Evolutionary conservation across 176 grass and related monocot genomes (phyloP).

Genomic region (Stipa capillata): DNA sequence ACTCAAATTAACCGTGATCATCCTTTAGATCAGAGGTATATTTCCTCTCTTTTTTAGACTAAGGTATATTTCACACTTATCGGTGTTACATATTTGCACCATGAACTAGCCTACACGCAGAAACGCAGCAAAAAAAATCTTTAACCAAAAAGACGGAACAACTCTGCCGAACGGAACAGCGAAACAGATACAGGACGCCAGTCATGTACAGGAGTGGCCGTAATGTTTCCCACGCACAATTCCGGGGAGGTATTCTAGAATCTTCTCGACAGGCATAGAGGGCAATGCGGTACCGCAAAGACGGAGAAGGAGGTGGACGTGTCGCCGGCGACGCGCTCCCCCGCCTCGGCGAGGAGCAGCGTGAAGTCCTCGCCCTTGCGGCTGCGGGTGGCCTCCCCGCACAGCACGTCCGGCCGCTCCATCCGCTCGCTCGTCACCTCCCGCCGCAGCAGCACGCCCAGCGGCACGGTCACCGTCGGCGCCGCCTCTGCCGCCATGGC

Average conservation of each 20-base stretch:
- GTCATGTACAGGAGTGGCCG: neutral
- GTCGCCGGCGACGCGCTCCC: conserved; percentile 60
- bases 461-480: conserved; percentile 46
- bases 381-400: conserved; percentile 65
- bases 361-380: conserved; percentile 98
- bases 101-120: neutral
- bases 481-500: conserved; percentile 2
- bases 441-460: conserved; percentile 79
- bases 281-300: conserved; percentile 67
- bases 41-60: neutral
- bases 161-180: neutral
- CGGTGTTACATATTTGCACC: neutral
- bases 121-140: no score
- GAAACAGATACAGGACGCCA: neutral
- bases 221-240: conserved; percentile 15
- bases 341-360: conserved; percentile 46
- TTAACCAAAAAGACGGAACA: neutral
- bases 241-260: neutral
- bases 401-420: conserved; percentile 72
- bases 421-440: conserved; percentile 87
- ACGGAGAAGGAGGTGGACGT: conserved; percentile 82
- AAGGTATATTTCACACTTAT: neutral
- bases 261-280: no score
- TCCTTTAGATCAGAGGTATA: neutral
- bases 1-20: neutral